Conservation (phyloP, 345 rosid species). For the Eucalyptus pauciflora region DNA sequence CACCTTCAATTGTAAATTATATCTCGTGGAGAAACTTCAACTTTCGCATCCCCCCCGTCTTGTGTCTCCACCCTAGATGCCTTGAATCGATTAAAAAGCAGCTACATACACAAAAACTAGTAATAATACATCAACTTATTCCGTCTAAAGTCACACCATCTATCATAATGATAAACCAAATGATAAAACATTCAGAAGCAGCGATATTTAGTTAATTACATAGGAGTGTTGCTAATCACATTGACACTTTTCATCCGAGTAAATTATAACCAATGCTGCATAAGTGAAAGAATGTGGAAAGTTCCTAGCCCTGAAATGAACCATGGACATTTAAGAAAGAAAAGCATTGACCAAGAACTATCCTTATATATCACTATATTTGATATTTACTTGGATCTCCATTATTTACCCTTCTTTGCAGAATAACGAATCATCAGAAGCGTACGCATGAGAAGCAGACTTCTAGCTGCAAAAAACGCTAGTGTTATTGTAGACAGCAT, state of each 20-base stretch:
- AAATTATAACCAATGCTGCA: rapidly evolving
- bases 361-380: neutral
- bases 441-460: neutral
- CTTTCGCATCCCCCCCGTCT: slow-evolving; percentile 84
- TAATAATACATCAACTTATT: neutral
- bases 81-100: neutral
- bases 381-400: neutral
- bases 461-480: neutral
- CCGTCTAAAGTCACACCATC: neutral
- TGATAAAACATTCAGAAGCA: neutral
- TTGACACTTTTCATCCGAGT: neutral
- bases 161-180: neutral
- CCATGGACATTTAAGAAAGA: neutral
- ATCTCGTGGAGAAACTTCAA: slow-evolving; percentile 93
- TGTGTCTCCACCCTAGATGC: slow-evolving; percentile 87
- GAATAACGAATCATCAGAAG: neutral
- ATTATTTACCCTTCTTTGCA: neutral
- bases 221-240: neutral
- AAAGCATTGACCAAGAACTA: neutral
- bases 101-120: neutral
- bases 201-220: neutral
- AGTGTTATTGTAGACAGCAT: rapidly evolving
- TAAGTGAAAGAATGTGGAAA: neutral
- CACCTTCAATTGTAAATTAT: slow-evolving; percentile 59
- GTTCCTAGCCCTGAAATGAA: neutral